phyloP scores from a whole-genome alignment of 106 monocot species.

The Ottelia alismoides region DNA sequence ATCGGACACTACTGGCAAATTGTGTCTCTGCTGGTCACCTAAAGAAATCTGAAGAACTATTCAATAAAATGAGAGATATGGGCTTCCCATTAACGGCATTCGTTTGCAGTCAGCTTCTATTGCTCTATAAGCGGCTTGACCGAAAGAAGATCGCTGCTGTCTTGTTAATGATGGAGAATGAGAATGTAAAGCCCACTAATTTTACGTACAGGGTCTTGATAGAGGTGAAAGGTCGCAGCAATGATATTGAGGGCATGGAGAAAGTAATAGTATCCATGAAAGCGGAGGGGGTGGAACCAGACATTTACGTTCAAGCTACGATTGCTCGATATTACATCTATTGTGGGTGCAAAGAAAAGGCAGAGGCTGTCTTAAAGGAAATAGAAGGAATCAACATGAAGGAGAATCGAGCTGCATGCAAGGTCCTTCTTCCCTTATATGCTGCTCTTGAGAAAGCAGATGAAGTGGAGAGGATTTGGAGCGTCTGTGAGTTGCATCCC shows the following conservation, averaged over 20 bases:
- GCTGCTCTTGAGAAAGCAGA: constrained; percentile 33
- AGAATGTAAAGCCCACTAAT: constrained; percentile 44
- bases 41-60: constrained; percentile 64
- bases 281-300: constrained; percentile 32
- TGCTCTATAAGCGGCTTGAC: constrained; percentile 46
- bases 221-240: constrained; percentile 47
- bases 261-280: constrained; percentile 61
- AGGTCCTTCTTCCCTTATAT: constrained; percentile 48
- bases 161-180: constrained; percentile 63
- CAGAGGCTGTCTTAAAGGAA: constrained; percentile 39
- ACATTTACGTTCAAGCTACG: constrained; percentile 17
- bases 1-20: constrained; percentile 52
- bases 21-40: constrained; percentile 35
- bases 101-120: constrained; percentile 48
- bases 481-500: constrained; percentile 21
- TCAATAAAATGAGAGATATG: constrained; percentile 51
- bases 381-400: constrained; percentile 39
- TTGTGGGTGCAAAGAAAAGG: constrained; percentile 50
- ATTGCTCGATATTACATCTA: constrained; percentile 37
- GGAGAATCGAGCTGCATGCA: constrained; percentile 26
- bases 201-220: constrained; percentile 64
- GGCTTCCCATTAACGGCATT: constrained; percentile 46
- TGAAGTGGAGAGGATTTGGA: constrained; percentile 57
- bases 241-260: constrained; percentile 60
- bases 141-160: constrained; percentile 51